Evolutionary conservation across 208 protist genomes (phyloP).

Genomic region (Wallacemonas sp.): DNA sequence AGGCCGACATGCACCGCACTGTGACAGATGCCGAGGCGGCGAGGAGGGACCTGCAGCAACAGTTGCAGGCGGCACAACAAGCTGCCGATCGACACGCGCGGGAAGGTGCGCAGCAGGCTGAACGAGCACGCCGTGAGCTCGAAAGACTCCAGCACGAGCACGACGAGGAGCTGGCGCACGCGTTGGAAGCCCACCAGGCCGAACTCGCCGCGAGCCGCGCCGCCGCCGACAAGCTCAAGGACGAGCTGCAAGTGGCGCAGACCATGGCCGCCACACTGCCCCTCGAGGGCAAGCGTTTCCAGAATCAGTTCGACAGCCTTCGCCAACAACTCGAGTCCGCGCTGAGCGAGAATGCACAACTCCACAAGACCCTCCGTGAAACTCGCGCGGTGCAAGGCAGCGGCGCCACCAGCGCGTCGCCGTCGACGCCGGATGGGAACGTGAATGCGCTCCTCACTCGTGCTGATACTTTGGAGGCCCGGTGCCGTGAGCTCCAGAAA

Average conservation of each 20-base stretch:
- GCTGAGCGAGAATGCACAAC: slow-evolving; percentile 26
- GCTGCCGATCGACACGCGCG: slow-evolving; percentile 25
- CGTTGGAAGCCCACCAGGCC: slow-evolving; percentile 11
- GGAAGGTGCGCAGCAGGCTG: slow-evolving; percentile 27
- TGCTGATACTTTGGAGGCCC: slow-evolving; percentile 35
- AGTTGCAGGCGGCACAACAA: slow-evolving; percentile 18
- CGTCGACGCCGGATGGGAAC: slow-evolving; percentile 27
- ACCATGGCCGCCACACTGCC: slow-evolving; percentile 54
- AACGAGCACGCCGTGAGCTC: slow-evolving; percentile 22
- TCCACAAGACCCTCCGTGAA: slow-evolving; percentile 26
- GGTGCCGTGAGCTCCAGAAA: slow-evolving; percentile 20
- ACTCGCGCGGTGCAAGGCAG: slow-evolving; percentile 7
- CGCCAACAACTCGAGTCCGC: slow-evolving; percentile 46
- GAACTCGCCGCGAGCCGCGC: slow-evolving; percentile 24
- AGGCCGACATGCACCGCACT: slow-evolving; percentile 8
- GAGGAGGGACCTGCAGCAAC: slow-evolving; percentile 19
- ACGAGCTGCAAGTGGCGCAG: slow-evolving; percentile 43
- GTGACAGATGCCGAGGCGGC: slow-evolving; percentile 11
- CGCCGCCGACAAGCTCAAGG: slow-evolving; percentile 13
- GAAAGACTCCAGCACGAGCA: slow-evolving; percentile 26
- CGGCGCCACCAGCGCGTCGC: slow-evolving; percentile 17
- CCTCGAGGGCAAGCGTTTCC: slow-evolving; percentile 34
- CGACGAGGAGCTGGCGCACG: slow-evolving; percentile 10
- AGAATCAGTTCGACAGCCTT: slow-evolving; percentile 43
- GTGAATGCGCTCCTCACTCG: slow-evolving; percentile 44